Evolutionary conservation across 148 eudicot genomes (phyloP).

Genomic region (Salicornia ramosissima): DNA sequence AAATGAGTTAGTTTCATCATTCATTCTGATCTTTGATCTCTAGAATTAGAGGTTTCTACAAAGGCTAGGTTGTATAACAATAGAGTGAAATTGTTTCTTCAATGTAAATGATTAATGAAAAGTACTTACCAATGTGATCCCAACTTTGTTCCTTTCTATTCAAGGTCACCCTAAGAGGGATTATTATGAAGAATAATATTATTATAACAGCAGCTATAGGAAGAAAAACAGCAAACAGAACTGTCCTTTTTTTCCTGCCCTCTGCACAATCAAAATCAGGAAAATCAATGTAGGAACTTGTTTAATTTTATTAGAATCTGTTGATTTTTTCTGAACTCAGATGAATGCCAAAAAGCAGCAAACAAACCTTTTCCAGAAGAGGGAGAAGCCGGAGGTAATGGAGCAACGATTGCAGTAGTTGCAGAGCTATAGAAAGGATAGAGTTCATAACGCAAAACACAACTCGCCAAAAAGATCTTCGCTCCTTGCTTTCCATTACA

Average conservation of each 20-base stretch:
- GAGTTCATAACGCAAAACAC: conserved; percentile 13
- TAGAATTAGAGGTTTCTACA: too few relatives aligned
- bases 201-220: not conserved
- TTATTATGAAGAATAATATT: too few relatives aligned
- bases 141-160: not conserved
- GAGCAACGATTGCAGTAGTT: not conserved
- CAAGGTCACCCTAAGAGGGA: not conserved
- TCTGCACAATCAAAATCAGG: conserved; percentile 2
- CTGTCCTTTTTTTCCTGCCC: not conserved
- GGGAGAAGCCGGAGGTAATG: not conserved
- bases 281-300: not conserved
- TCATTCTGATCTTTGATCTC: too few relatives aligned
- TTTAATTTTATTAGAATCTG: too few relatives aligned
- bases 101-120: too few relatives aligned
- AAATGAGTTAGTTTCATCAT: too few relatives aligned
- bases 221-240: not conserved
- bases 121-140: not conserved
- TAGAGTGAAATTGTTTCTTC: too few relatives aligned
- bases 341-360: not conserved
- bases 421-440: not conserved
- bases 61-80: too few relatives aligned
- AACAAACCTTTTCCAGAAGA: conserved; percentile 9
- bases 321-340: not conserved
- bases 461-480: not conserved
- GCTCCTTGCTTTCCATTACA: conserved; percentile 12